Base-by-base conservation (phyloP, 192 early-diverging fungal genomes). In the Gryganskiella cystojenkinii region DNA sequence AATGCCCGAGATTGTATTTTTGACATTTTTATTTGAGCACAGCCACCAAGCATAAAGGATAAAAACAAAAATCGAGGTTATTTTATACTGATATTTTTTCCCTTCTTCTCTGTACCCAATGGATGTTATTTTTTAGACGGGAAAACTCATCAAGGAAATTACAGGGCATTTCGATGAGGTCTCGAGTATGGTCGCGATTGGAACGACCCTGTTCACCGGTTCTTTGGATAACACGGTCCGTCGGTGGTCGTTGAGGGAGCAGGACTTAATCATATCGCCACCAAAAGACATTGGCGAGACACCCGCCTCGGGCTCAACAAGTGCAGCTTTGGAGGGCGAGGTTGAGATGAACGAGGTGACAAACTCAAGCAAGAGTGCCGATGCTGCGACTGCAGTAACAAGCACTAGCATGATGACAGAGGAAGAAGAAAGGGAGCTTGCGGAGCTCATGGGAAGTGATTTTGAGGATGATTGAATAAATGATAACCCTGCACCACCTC, bases 161-260 rank as follows among this genome's bases (percentile, higher is more conserved):
- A 87, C 90, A 31, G 95, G 92, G 5, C 97, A 99, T 67, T 96
- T 92, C 62, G 95, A 95, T 68, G 96, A 97, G 72, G 90, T 99
- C 2, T 88, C 91, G 0, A 82, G 86, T 49, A 78, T 98, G 66
- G 76, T 78, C 1, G 69, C 86, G 3, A 51, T 79, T 37, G 92
- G 93, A 8, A 76, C 85, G 5, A 85, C 76, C 3, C 80, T 98
- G 17, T 94, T 93, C 73, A 92, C 93, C 15, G 91, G 86, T 19
- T 92, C 93, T 0, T 75, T 98, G 30, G 97, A 99, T 75, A 85
- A 88, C 22, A 96, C 97, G 1, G 75, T 99, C 35, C 90, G 96
- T 43, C 76, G 62, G 19, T 99, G 97, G 97, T 83, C 85, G 9
- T 31, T 75, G 27, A 70, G 33, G 42, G 65, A 80, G 19, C 44